These are phyloP conservation scores for Scheffersomyces segobiensis DNA, from an alignment of 1,139 yeast species.

Conservation along the genomic window DNA sequence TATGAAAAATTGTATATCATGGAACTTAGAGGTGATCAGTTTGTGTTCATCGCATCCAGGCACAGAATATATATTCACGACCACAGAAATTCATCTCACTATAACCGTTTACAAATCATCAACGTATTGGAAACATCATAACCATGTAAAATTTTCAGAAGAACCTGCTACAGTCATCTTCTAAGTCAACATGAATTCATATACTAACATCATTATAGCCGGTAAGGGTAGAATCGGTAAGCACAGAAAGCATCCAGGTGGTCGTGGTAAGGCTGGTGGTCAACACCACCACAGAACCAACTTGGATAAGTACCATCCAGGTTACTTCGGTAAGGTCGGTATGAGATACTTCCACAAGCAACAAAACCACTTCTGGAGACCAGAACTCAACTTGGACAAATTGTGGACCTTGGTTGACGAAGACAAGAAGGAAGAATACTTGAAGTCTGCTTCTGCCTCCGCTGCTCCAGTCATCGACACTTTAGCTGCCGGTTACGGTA, in stretches of 20 bases:
- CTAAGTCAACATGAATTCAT: neutral
- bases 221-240: constrained; percentile 99
- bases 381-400: constrained; percentile 97
- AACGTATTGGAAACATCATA: no score
- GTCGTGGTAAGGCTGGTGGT: constrained; percentile 99
- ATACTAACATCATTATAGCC: constrained; percentile 61
- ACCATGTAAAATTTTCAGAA: neutral
- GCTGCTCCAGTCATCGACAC: constrained; percentile 99
- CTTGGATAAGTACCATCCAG: constrained; percentile 99
- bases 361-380: constrained; percentile 95
- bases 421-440: constrained; percentile 93
- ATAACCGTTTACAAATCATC: neutral
- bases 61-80: neutral
- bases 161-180: neutral
- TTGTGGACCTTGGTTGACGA: constrained; percentile 97
- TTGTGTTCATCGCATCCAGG: neutral
- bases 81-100: neutral
- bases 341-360: constrained; percentile 99
- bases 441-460: constrained; percentile 79
- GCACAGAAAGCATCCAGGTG: constrained; percentile 99
- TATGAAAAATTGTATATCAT: no score
- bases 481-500: constrained; percentile 99
- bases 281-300: constrained; percentile 99
- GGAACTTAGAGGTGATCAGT: neutral
- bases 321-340: constrained; percentile 99